Conservation (phyloP, 2,329 filamentous ascomycete genomes). For the Phaeosphaeriaceae sp. region DNA sequence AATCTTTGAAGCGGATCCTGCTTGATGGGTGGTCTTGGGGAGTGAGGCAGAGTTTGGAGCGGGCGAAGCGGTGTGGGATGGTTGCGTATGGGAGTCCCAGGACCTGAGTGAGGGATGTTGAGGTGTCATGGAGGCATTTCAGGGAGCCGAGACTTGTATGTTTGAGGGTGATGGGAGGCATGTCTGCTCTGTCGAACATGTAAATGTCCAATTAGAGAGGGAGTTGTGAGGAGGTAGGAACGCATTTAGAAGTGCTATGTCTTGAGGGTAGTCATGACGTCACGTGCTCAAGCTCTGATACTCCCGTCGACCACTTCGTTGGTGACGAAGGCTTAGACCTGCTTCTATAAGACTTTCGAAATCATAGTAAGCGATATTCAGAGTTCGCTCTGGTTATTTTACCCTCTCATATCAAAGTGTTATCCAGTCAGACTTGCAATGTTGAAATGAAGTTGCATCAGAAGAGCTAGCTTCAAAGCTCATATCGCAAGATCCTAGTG, state of each 20-base stretch:
- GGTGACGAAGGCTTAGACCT: no score
- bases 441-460: no score
- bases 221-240: no score
- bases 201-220: no score
- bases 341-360: no score
- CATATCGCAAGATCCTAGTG: no score
- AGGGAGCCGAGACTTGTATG: neutral
- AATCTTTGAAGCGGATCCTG: conserved; percentile 1
- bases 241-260: no score
- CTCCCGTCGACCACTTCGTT: neutral
- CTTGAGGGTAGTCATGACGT: neutral
- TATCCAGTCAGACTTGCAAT: no score
- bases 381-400: no score
- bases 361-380: no score
- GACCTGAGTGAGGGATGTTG: conserved; percentile 9
- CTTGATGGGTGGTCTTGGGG: neutral
- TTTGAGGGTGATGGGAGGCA: neutral
- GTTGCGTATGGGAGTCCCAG: conserved; percentile 19
- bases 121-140: neutral
- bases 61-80: conserved; percentile 17
- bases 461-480: no score
- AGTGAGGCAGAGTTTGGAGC: conserved; percentile 9
- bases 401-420: no score
- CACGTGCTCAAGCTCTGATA: neutral
- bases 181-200: neutral